Evolutionary conservation across 352 stramenopile species (phyloP).

Genomic region (Phytophthora palmivora): DNA sequence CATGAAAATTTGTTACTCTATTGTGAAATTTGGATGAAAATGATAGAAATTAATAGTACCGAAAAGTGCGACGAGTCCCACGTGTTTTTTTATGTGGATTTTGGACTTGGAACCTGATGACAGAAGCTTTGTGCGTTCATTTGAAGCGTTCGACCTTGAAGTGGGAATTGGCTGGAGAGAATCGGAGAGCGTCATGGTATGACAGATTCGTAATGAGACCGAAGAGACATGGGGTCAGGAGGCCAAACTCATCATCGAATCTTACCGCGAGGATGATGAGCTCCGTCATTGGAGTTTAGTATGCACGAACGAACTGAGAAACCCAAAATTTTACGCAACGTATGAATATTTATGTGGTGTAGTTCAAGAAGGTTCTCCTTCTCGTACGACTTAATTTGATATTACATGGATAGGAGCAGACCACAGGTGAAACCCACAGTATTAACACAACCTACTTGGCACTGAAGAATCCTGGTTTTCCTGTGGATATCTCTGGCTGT

Average conservation of each 20-base stretch:
- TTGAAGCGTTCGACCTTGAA: background rate
- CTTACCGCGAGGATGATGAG: background rate
- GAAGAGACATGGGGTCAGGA: too few species aligned
- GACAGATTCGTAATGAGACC: background rate
- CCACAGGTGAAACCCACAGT: too few species aligned
- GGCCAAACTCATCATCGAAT: background rate
- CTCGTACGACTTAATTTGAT: too few species aligned
- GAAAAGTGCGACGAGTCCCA: slow-evolving; percentile 24
- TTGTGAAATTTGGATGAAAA: background rate
- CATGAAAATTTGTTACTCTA: background rate
- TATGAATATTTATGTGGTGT: background rate
- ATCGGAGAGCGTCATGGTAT: background rate
- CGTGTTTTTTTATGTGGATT: too few species aligned
- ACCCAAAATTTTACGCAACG: background rate
- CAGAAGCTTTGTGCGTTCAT: slow-evolving; percentile 19
- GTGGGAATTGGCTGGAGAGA: background rate
- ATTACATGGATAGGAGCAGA: too few species aligned
- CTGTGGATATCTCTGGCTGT: too few species aligned
- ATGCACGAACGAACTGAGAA: background rate
- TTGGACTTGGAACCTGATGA: slow-evolving; percentile 1
- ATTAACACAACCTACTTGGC: too few species aligned
- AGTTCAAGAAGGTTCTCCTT: too few species aligned
- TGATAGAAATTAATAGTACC: slow-evolving; percentile 1
- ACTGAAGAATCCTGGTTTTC: too few species aligned
- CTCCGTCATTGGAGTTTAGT: background rate